Conservation (phyloP, 1,284 basidiomycete species). For the Sanguinoderma infundibulare region DNA sequence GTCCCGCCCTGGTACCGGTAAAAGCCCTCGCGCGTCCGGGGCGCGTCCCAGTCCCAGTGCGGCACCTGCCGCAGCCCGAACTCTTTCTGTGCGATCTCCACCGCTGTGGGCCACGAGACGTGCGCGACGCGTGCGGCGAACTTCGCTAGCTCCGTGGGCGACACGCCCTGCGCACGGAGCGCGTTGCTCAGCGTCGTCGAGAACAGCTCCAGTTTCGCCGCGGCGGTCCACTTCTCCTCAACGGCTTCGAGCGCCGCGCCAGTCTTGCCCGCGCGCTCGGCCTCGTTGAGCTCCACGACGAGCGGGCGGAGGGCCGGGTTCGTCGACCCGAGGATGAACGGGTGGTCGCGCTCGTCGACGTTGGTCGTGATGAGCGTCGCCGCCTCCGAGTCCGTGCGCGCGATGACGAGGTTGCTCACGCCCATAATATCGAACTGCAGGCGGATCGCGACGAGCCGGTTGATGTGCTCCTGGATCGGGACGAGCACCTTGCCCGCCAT, state of each 20-base stretch:
- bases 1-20: constrained; percentile 98
- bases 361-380: constrained; percentile 97
- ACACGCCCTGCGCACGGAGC: constrained; percentile 67
- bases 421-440: constrained; percentile 85
- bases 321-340: constrained; percentile 94
- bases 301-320: constrained; percentile 73
- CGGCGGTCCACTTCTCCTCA: constrained; percentile 86
- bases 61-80: constrained; percentile 78
- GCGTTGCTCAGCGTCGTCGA: constrained; percentile 76
- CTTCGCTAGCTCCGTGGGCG: constrained; percentile 49
- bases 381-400: constrained; percentile 84
- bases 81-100: constrained; percentile 79
- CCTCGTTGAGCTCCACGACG: constrained; percentile 83
- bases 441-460: constrained; percentile 78
- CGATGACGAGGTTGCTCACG: constrained; percentile 76
- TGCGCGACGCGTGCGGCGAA: constrained; percentile 68
- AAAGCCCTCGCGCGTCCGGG: constrained; percentile 93
- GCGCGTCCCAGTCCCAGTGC: constrained; percentile 94
- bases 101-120: constrained; percentile 72
- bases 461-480: constrained; percentile 75
- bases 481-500: constrained; percentile 78
- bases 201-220: constrained; percentile 84
- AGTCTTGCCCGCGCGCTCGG: constrained; percentile 80
- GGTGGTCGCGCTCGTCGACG: constrained; percentile 95
- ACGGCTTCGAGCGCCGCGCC: constrained; percentile 84